These are phyloP conservation scores for Cyclocybe aegerita DNA, from an alignment of 768 basidiomycete species.

Conservation along the genomic window DNA sequence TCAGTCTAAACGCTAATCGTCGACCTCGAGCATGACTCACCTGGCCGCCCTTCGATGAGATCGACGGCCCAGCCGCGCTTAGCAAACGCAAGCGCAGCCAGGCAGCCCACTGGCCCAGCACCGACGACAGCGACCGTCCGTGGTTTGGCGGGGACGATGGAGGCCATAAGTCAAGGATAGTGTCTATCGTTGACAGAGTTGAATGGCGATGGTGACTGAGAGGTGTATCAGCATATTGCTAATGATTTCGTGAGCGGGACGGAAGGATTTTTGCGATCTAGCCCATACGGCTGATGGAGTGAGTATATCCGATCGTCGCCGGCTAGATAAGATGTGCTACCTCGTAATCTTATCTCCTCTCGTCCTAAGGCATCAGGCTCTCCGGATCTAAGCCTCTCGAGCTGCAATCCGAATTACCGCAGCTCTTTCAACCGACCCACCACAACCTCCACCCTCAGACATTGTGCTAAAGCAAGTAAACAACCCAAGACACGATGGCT, in stretches of 20 bases:
- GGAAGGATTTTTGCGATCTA: conserved; percentile 10
- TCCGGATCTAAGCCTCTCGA: conserved; percentile 9
- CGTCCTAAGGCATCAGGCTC: conserved; percentile 3
- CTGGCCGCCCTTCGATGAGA: conserved; percentile 77
- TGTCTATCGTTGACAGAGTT: neutral
- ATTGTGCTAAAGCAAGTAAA: neutral
- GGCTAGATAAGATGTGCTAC: conserved; percentile 14
- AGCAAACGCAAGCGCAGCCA: conserved; percentile 82
- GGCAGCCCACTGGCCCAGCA: conserved; percentile 93
- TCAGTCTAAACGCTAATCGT: conserved; percentile 13
- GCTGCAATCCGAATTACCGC: neutral
- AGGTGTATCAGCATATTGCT: conserved; percentile 2
- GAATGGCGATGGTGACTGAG: neutral
- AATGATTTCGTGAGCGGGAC: neutral
- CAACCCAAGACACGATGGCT: conserved; percentile 1
- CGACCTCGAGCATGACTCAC: conserved; percentile 35
- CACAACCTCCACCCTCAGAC: neutral
- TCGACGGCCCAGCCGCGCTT: conserved; percentile 85
- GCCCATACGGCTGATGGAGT: conserved; percentile 4
- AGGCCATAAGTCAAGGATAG: conserved; percentile 5
- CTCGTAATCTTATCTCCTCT: conserved; percentile 18
- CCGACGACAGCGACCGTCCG: conserved; percentile 68
- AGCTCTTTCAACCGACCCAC: neutral
- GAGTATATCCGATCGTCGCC: conserved; percentile 8
- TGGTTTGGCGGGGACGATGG: conserved; percentile 3